Evolutionary conservation across 208 protist genomes (phyloP).

Genomic region (Leishmania amazonensis): DNA sequence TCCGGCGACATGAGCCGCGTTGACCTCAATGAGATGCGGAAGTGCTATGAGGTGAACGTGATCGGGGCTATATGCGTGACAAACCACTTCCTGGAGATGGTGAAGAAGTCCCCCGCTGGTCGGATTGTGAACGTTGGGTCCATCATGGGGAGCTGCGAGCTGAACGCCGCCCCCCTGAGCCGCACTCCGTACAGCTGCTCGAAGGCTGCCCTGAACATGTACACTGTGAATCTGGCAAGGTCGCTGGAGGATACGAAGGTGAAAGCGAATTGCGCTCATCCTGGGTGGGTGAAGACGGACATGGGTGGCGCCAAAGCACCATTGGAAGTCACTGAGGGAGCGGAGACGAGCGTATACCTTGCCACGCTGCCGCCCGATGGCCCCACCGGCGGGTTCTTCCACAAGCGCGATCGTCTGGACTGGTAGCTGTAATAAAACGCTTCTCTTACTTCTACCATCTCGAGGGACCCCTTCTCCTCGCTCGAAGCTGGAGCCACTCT

Average conservation of each 20-base stretch:
- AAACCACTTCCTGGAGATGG: constrained; percentile 64
- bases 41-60: constrained; percentile 69
- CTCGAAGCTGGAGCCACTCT: neutral
- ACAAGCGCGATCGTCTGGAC: constrained; percentile 65
- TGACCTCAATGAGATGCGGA: constrained; percentile 37
- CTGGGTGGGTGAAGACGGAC: constrained; percentile 75
- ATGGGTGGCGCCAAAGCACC: constrained; percentile 60
- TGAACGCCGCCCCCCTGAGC: constrained; percentile 12
- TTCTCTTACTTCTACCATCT: neutral
- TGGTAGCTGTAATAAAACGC: constrained; percentile 39
- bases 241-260: constrained; percentile 55
- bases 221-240: constrained; percentile 70
- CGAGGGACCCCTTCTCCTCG: neutral
- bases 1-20: constrained; percentile 24
- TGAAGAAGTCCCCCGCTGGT: constrained; percentile 55
- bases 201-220: constrained; percentile 86
- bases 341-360: constrained; percentile 74
- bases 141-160: constrained; percentile 62
- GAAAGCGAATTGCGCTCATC: constrained; percentile 72
- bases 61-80: constrained; percentile 59
- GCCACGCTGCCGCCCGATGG: constrained; percentile 73
- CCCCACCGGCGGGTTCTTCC: constrained; percentile 76
- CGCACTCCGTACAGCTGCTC: constrained; percentile 53
- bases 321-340: constrained; percentile 58
- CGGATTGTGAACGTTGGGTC: constrained; percentile 82